Evolutionary conservation across 2,329 filamentous ascomycete genomes (phyloP).

Genomic region (Rugonectria rugulosa): DNA sequence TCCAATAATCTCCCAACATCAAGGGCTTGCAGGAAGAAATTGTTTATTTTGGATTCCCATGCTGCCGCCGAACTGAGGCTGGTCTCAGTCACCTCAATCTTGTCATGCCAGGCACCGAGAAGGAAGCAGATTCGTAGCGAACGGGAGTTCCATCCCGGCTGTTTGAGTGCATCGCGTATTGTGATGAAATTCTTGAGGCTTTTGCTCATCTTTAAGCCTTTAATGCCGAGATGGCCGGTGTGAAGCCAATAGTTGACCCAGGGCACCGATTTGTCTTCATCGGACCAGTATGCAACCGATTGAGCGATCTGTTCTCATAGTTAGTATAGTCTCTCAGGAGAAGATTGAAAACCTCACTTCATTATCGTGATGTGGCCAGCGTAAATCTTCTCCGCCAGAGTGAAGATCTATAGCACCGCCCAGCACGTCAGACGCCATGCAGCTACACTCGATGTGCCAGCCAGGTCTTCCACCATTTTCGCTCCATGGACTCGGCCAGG

Average conservation of each 20-base stretch:
- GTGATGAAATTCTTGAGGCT: neutral
- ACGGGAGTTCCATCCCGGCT: neutral
- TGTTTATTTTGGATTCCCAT: neutral
- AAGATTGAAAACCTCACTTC: neutral
- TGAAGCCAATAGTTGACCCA: neutral
- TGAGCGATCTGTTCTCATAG: neutral
- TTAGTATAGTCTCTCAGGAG: too few relatives aligned
- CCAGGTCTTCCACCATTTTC: slow-evolving; percentile 1
- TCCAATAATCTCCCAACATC: neutral
- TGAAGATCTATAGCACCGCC: too few relatives aligned
- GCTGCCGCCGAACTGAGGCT: neutral
- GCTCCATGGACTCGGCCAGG: slow-evolving; percentile 11
- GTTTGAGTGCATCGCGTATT: neutral
- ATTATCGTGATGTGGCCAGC: neutral
- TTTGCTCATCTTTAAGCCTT: neutral
- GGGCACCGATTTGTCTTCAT: neutral
- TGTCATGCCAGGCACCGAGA: neutral
- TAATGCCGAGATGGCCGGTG: neutral
- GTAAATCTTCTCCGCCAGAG: too few relatives aligned
- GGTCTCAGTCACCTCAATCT: neutral
- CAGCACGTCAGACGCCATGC: too few relatives aligned
- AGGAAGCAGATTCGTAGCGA: neutral
- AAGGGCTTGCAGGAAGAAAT: neutral
- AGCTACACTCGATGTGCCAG: neutral
- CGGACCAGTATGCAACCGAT: neutral